Evolutionary conservation across 108 stramenopile genomes (phyloP), one percentile per base, ranked within the genome.

Genomic region (Mediolabrus comicus): DNA sequence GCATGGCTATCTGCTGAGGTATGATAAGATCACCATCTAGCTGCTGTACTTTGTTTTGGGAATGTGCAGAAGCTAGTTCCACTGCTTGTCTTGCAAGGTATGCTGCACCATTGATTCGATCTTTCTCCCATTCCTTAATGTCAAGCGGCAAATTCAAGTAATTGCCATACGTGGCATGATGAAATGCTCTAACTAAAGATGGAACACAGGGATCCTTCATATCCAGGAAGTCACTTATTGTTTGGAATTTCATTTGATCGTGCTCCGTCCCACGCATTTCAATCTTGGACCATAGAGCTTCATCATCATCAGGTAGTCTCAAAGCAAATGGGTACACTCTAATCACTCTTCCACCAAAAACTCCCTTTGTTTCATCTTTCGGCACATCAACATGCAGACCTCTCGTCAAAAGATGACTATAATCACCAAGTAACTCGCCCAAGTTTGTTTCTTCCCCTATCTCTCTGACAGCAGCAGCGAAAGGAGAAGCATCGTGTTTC

Each of bases 321-420:
- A 82, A 62, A 16, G 64, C 69, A 68, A 82, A 82, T 29, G 84
- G 84, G 58, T 85, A 85, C 3, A 85, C 84, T 28, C 84, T 77
- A 58, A 85, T 82, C 33, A 79, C 69, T 2, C 65, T 46, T n/a
- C 62, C 74, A n/a, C 70, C 59, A 62, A 76, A 71, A 0, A 60
- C 56, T 10, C 72, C 55, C 25, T 35, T 25, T 2, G 79, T 64
- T 12, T 38, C 14, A 31, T 65, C 68, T 38, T 29, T 69, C 3
- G 59, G 31, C 38, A 82, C 53, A 68, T 85, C 81, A 8, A 85
- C 43, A 56, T 74, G 74, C 8, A 85, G 62, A 36, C 81, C 84
- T 8, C 39, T 30, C 30, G 39, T 61, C 14, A 73, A 29, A 32
- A 46, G 43, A 8, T 35, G 51, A 3, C 11, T 32, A 59, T 57